A percentile compares a stretch with the other conserved stretches of the same genome.
These are phyloP conservation scores for Amanita rimosa DNA, from an alignment of 768 basidiomycete genomes.

Conservation along the genomic window DNA sequence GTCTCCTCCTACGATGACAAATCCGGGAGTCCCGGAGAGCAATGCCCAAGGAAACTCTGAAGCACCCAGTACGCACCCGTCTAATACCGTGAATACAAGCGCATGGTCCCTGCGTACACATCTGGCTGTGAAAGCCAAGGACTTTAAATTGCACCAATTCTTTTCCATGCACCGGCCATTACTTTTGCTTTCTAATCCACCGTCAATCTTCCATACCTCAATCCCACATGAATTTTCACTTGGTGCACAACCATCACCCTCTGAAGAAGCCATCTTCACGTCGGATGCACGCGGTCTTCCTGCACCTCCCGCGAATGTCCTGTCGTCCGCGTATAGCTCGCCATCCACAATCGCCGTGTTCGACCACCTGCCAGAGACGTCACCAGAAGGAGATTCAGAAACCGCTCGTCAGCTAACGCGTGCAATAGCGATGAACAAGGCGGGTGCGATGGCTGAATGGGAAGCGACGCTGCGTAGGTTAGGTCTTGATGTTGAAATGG, in stretches of 20 bases:
- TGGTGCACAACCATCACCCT: not conserved
- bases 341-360: not conserved
- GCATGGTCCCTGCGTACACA: slow-evolving; percentile 23
- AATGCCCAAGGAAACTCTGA: not conserved
- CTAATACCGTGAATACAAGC: slow-evolving; percentile 5
- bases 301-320: not conserved
- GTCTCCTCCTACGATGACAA: not conserved
- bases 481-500: slow-evolving; percentile 43
- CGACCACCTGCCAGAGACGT: slow-evolving; percentile 36
- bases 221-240: slow-evolving; percentile 18
- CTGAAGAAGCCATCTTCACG: not conserved
- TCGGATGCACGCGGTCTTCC: slow-evolving; percentile 1
- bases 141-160: slow-evolving; percentile 76
- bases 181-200: slow-evolving; percentile 53
- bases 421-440: slow-evolving; percentile 55
- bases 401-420: slow-evolving; percentile 72
- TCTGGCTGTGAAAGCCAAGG: slow-evolving; percentile 49
- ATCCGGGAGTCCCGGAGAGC: not conserved
- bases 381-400: slow-evolving; percentile 67
- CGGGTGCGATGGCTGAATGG: slow-evolving; percentile 57
- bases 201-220: slow-evolving; percentile 34
- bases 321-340: slow-evolving; percentile 8
- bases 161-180: slow-evolving; percentile 76
- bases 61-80: not conserved
- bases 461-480: slow-evolving; percentile 52